Base-by-base conservation (phyloP, 768 basidiomycete species). In the Neoboletus brunneissimus region DNA sequence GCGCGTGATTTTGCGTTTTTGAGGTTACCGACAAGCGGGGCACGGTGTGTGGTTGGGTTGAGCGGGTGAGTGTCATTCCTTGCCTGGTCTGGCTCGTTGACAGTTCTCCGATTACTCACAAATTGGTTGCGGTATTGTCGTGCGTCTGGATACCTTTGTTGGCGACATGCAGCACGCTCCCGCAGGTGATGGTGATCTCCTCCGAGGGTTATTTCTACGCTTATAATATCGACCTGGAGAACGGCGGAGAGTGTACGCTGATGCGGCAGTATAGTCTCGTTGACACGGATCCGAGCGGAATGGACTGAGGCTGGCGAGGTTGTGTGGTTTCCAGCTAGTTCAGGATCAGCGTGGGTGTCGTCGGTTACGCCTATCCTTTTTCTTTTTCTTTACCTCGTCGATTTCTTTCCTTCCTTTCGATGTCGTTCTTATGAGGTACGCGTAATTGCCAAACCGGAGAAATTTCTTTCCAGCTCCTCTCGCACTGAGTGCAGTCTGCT, bases 111-210 rank as follows among this genome's bases (percentile, higher is more conserved):
- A 15, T 38, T 13, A 11, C 62, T 57, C 48, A 62, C 27, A 25
- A 23, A 47, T 34, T 42, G 20, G 22, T 44, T 41, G 15, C 27
- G 27, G 27, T 37, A 9, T 7, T 42, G 44, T 57, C 54, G 22
- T 41, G 46, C 5, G 25, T 25, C 13, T 9, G 25, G 20, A 25
- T 25, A 4, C 6, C 37, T 20, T 22, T 43, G 31, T 37, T 38
- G 41, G n/a, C 48, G 1, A 20, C 10, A 2, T 29, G 16, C 66
- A 94, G 92, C 18, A 94, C 93, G 8, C 89, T 91, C 74, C 95
- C 96, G 0, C 96, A 99, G 57, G 88, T 98, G 12, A 96, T 97
- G 92, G 94, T 99, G 23, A 84, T 98, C 54, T 94, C 94, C 0
- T 90, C 91, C 0, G 94, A 98, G 55, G 96, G 96, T 1, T 90